Evolutionary conservation across 371 early-diverging fungal species (phyloP).

Genomic region (Circinella umbellata): DNA sequence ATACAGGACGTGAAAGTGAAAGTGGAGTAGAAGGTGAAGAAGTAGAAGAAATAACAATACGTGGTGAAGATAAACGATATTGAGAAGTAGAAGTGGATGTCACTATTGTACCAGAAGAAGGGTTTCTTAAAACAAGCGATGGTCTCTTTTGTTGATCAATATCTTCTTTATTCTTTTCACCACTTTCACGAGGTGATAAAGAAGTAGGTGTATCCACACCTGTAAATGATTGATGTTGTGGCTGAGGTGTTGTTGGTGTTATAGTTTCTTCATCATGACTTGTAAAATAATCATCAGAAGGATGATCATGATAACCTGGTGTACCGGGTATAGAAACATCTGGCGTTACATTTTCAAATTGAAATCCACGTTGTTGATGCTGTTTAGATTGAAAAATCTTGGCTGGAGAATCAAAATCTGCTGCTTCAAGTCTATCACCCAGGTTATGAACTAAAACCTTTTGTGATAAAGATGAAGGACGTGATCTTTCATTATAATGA

Average conservation of each 20-base stretch:
- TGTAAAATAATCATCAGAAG: constrained; percentile 7
- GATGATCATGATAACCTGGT: constrained; percentile 13
- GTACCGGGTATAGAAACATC: constrained; percentile 37
- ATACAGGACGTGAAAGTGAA: constrained; percentile 22
- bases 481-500: neutral
- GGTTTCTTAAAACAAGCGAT: too few relatives aligned
- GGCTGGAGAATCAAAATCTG: constrained; percentile 39
- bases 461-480: constrained; percentile 9
- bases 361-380: constrained; percentile 27
- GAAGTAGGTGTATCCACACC: neutral
- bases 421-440: constrained; percentile 26
- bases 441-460: constrained; percentile 7
- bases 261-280: neutral
- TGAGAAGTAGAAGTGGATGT: neutral
- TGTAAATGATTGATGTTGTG: neutral
- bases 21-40: constrained; percentile 19
- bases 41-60: constrained; percentile 19
- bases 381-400: constrained; percentile 36
- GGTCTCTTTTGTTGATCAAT: neutral
- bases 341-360: constrained; percentile 45
- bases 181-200: neutral
- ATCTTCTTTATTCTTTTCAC: neutral
- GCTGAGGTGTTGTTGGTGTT: neutral
- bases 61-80: constrained; percentile 9
- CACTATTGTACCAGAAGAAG: constrained; percentile 1